These are phyloP conservation scores for Phytophthora capsici DNA, from an alignment of 352 stramenopile genomes.

Conservation along the genomic window DNA sequence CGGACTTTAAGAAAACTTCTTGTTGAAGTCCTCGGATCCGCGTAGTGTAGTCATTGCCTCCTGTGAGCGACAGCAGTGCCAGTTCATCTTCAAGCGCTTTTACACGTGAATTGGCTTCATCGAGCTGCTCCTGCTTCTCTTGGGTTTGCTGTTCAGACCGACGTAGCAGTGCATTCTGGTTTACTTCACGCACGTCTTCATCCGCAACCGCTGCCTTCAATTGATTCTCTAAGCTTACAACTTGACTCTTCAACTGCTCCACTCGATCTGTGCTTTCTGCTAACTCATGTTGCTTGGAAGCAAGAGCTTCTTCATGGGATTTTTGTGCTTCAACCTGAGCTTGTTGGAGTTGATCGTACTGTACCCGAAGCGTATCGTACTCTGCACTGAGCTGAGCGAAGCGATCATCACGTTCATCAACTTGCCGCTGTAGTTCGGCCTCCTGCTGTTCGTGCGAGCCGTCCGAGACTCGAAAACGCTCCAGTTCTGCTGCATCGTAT, in stretches of 20 bases:
- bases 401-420: conserved; percentile 63
- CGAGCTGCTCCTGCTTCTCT: conserved; percentile 45
- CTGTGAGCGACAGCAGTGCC: conserved; percentile 47
- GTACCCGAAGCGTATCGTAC: conserved; percentile 54
- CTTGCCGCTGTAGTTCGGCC: conserved; percentile 50
- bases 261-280: conserved; percentile 25
- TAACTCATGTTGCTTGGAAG: conserved; percentile 36
- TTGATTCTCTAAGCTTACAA: conserved; percentile 27
- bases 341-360: conserved; percentile 43
- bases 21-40: conserved; percentile 65
- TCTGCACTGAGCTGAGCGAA: conserved; percentile 61
- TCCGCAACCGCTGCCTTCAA: conserved; percentile 31
- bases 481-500: conserved; percentile 57
- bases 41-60: conserved; percentile 31
- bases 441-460: conserved; percentile 43
- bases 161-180: conserved; percentile 45
- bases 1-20: conserved; percentile 73
- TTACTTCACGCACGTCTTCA: conserved; percentile 42
- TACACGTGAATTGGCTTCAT: conserved; percentile 41
- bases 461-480: conserved; percentile 50
- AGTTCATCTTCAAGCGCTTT: conserved; percentile 61
- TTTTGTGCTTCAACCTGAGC: conserved; percentile 21
- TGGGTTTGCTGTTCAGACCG: conserved; percentile 42
- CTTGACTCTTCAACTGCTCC: conserved; percentile 39
- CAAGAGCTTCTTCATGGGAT: conserved; percentile 29